Percentiles rank a stretch among this genome's conserved stretches.
These are phyloP conservation scores for Diaporthe ampelina DNA, from an alignment of 2,329 filamentous ascomycete genomes.

Conservation along the genomic window DNA sequence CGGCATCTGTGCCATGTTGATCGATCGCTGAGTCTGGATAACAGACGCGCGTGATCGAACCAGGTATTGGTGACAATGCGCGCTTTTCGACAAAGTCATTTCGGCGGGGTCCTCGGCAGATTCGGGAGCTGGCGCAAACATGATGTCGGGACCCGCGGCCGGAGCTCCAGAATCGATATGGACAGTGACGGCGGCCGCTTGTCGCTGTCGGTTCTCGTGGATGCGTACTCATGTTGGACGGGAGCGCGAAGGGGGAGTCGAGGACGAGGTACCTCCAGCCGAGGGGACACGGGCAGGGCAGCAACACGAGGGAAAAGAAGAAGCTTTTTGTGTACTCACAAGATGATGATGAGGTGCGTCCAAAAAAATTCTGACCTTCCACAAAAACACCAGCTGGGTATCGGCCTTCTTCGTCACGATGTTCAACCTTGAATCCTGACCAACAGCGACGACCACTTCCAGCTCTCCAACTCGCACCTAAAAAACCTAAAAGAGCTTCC, in stretches of 20 bases:
- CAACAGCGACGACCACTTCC: constrained; percentile 39
- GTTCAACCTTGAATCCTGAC: constrained; percentile 37
- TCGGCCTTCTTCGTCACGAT: constrained; percentile 28
- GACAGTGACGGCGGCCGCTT: not conserved
- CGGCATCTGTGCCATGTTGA: not conserved
- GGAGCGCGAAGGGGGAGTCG: not conserved
- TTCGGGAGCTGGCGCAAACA: constrained; percentile 9
- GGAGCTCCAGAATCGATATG: not conserved
- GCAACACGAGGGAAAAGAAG: not conserved
- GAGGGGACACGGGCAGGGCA: not conserved
- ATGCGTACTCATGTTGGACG: not conserved
- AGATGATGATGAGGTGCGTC: constrained; percentile 6
- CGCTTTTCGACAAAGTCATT: not conserved
- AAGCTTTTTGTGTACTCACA: constrained; percentile 16
- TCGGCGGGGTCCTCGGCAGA: constrained; percentile 12
- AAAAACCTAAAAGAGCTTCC: constrained; percentile 26
- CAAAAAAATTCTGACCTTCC: constrained; percentile 33
- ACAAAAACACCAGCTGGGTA: not conserved
- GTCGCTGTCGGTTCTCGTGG: not conserved
- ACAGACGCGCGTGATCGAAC: not conserved
- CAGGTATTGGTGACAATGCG: not conserved
- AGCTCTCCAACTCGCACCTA: constrained; percentile 38
- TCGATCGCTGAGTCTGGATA: not conserved
- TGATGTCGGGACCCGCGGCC: not conserved
- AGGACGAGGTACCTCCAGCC: not conserved